Evolutionary conservation across 495 filamentous ascomycete genomes (phyloP).

Genomic region (Clavariopsis aquatica): DNA sequence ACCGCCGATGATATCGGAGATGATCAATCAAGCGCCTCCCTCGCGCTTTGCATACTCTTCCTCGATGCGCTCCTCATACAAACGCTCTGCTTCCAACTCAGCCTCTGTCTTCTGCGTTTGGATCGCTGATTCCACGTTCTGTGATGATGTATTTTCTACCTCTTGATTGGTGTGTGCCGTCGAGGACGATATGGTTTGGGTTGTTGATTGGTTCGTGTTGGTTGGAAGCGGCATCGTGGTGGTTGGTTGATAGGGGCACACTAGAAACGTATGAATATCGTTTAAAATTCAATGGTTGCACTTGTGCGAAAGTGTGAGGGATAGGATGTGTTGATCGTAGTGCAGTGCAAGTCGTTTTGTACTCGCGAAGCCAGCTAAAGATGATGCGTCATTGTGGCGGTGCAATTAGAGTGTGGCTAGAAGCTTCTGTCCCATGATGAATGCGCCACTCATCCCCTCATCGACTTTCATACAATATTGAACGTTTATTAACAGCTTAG

Average conservation of each 20-base stretch:
- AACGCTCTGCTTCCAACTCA: conserved; percentile 36
- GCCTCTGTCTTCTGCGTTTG: conserved; percentile 30
- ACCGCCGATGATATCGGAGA: not conserved
- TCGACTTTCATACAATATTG: not conserved
- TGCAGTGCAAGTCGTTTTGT: not conserved
- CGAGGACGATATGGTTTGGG: conserved; percentile 4
- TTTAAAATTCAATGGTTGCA: too few relatives aligned
- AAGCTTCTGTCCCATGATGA: conserved; percentile 2
- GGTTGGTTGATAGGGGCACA: not conserved
- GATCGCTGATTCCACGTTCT: conserved; percentile 12
- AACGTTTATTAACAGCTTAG: not conserved
- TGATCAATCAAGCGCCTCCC: conserved; percentile 34
- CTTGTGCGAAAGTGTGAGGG: not conserved
- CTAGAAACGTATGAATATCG: not conserved
- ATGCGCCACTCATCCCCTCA: not conserved
- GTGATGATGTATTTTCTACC: conserved; percentile 11
- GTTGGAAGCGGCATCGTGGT: conserved; percentile 22
- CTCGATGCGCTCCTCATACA: conserved; percentile 42
- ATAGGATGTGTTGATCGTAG: not conserved
- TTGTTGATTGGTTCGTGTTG: conserved; percentile 7
- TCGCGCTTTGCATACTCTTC: conserved; percentile 43
- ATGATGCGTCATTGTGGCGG: conserved; percentile 17
- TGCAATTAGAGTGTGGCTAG: conserved; percentile 23
- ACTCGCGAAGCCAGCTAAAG: not conserved
- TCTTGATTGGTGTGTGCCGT: conserved; percentile 16